Percentiles rank a stretch among this genome's conserved stretches.
Evolutionary conservation across 768 basidiomycete species (phyloP).

Genomic region (Kwoniella dejecticola): DNA sequence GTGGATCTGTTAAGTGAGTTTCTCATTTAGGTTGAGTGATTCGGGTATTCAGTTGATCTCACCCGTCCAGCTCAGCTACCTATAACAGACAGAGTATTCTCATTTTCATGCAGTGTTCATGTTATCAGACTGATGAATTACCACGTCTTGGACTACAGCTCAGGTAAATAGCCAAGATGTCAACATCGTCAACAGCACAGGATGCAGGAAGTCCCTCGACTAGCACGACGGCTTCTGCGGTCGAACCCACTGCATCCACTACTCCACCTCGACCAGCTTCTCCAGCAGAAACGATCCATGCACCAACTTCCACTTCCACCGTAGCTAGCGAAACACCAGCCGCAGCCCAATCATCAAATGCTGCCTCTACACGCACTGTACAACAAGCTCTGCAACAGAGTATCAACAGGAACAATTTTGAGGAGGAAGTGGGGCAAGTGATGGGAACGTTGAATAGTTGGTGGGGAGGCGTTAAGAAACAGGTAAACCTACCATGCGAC

Average conservation of each 20-base stretch:
- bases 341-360: not conserved
- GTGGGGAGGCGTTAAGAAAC: conserved; percentile 89
- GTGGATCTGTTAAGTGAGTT: not conserved
- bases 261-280: conserved; percentile 9
- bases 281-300: conserved; percentile 23
- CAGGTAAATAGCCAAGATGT: no score
- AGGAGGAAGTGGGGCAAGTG: conserved; percentile 86
- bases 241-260: not conserved
- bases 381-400: conserved; percentile 33
- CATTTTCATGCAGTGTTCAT: no score
- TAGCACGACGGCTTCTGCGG: no score
- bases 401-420: conserved; percentile 57
- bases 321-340: not conserved
- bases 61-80: no score
- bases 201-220: no score
- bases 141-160: no score
- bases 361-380: conserved; percentile 12
- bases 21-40: not conserved
- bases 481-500: conserved; percentile 59
- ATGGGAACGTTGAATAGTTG: conserved; percentile 69
- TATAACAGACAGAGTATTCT: no score
- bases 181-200: not conserved
- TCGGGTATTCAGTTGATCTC: no score
- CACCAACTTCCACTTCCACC: not conserved
- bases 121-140: no score